Percentiles rank a stretch among this genome's conserved stretches.
These are phyloP conservation scores for Beta lomatogona DNA, from an alignment of 179 eudicot genomes.

Conservation along the genomic window DNA sequence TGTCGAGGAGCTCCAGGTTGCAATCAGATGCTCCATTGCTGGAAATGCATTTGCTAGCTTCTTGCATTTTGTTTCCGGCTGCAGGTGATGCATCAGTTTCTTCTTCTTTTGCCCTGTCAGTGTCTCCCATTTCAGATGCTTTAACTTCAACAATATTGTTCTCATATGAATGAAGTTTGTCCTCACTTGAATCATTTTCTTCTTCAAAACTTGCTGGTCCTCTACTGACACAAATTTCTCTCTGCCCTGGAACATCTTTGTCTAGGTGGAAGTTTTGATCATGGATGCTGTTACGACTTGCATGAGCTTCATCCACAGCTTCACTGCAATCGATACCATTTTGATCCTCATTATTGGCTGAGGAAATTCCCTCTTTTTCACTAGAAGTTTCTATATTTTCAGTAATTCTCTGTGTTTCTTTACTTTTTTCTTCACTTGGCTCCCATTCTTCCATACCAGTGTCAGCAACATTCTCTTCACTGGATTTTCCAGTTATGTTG, in stretches of 20 bases:
- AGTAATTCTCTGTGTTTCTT: neutral
- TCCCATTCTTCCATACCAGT: neutral
- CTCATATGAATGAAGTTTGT: conserved; percentile 23
- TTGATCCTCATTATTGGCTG: neutral
- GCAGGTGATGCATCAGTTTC: too few species aligned
- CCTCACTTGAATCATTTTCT: conserved; percentile 25
- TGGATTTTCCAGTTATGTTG: neutral
- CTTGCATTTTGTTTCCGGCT: neutral
- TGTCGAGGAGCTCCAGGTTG: conserved; percentile 34
- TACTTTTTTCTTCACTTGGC: neutral
- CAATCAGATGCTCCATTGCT: conserved; percentile 6
- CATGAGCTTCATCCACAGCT: neutral
- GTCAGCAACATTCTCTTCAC: conserved; percentile 8
- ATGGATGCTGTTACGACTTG: too few species aligned
- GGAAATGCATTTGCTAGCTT: neutral
- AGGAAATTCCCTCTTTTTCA: conserved; percentile 6
- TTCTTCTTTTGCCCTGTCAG: conserved; percentile 8
- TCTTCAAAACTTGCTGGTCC: conserved; percentile 24
- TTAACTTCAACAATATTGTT: conserved; percentile 14
- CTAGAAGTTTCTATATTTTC: neutral
- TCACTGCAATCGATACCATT: conserved; percentile 16
- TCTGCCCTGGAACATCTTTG: neutral
- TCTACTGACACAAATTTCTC: neutral
- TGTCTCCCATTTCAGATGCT: conserved; percentile 24
- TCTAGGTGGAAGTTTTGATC: too few species aligned